These are phyloP conservation scores for Prillingera fragicola DNA, from an alignment of 1,284 basidiomycete genomes.

Conservation along the genomic window DNA sequence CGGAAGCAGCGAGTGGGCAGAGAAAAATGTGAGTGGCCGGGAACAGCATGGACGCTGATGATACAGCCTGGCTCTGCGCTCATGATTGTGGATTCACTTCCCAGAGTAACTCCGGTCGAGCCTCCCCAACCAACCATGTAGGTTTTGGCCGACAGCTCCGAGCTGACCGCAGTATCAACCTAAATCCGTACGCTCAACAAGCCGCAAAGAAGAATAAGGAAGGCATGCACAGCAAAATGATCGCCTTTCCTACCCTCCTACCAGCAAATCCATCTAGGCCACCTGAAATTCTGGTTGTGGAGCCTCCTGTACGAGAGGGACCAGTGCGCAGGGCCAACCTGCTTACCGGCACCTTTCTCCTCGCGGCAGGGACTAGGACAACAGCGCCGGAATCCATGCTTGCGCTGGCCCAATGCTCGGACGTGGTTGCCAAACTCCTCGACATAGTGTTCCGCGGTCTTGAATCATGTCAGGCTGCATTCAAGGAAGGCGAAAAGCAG, in stretches of 20 bases:
- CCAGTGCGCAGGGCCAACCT: conserved; percentile 3
- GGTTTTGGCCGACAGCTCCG: conserved; percentile 2
- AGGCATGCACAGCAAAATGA: conserved; percentile 21
- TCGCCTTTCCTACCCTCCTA: conserved; percentile 29
- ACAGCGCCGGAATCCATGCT: conserved; percentile 6
- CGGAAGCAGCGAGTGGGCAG: conserved; percentile 14
- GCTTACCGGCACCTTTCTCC: conserved; percentile 32
- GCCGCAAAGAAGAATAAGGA: conserved; percentile 8
- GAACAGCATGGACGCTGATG: neutral
- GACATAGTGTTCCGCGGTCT: conserved; percentile 34
- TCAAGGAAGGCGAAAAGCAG: conserved; percentile 39
- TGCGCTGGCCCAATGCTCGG: conserved; percentile 22
- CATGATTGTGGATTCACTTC: conserved; percentile 36
- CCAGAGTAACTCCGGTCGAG: conserved; percentile 35
- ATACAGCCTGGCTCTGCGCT: conserved; percentile 34
- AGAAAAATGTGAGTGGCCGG: conserved; percentile 13
- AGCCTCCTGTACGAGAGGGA: conserved; percentile 1
- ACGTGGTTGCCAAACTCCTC: conserved; percentile 23
- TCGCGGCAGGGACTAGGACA: neutral
- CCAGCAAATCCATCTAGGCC: conserved; percentile 15
- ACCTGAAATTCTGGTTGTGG: conserved; percentile 26
- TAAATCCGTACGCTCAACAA: conserved; percentile 9
- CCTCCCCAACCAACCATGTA: conserved; percentile 37
- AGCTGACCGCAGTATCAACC: conserved; percentile 16
- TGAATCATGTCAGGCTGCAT: conserved; percentile 25